Conservation (phyloP, 2,329 filamentous ascomycete genomes). For the Fusarium lyarnte region DNA sequence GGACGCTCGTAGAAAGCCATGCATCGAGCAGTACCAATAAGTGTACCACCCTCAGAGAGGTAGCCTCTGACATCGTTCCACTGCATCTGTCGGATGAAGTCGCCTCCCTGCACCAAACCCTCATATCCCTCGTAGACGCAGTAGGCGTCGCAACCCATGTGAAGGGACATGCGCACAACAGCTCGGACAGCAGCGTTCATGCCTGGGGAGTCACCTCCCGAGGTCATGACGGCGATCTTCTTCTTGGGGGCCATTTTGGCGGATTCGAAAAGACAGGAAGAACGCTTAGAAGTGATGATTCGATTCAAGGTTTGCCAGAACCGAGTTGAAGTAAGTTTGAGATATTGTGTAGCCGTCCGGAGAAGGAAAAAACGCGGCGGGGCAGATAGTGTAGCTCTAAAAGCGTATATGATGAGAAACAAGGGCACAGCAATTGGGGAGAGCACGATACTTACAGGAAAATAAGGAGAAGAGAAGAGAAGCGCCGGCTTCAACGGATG, state of each 20-base stretch:
- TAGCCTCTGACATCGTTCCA: slow-evolving; percentile 97
- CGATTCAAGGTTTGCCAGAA: slow-evolving; percentile 42
- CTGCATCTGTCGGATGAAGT: slow-evolving; percentile 85
- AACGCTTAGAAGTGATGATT: slow-evolving; percentile 15
- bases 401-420: slow-evolving; percentile 42
- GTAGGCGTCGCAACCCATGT: slow-evolving; percentile 81
- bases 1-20: slow-evolving; percentile 90
- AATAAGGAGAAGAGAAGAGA: slow-evolving; percentile 19
- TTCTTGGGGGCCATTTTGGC: slow-evolving; percentile 62
- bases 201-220: slow-evolving; percentile 90
- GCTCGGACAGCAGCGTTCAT: slow-evolving; percentile 94
- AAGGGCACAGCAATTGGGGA: slow-evolving; percentile 9
- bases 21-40: slow-evolving; percentile 95
- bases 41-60: slow-evolving; percentile 91
- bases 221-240: slow-evolving; percentile 92
- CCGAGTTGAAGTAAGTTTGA: not conserved
- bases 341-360: slow-evolving; percentile 41
- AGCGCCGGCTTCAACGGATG: slow-evolving; percentile 26
- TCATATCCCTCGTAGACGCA: slow-evolving; percentile 96
- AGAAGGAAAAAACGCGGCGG: slow-evolving; percentile 42
- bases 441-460: slow-evolving; percentile 23
- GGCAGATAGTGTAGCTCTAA: slow-evolving; percentile 45
- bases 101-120: slow-evolving; percentile 87
- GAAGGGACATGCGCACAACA: slow-evolving; percentile 90
- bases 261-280: slow-evolving; percentile 22